Percentiles rank a stretch among this genome's conserved stretches.
Conservation (phyloP, 768 basidiomycete species). For the Lactifluus subvellereus region DNA sequence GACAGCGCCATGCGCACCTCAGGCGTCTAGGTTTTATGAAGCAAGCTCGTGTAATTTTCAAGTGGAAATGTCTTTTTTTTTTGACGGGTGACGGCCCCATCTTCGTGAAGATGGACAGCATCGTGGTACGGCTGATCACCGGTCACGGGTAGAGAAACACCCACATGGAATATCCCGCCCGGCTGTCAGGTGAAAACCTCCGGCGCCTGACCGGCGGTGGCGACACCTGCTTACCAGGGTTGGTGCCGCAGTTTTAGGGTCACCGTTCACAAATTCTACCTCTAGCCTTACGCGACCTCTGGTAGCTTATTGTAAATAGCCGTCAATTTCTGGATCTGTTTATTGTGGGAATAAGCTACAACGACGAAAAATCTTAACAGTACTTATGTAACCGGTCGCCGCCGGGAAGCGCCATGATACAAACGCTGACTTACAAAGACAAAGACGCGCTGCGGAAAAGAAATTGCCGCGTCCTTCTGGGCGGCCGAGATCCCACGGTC, state of each 20-base stretch:
- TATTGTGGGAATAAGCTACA: no score
- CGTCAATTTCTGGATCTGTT: no score
- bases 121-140: not conserved
- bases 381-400: no score
- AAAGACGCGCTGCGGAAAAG: no score
- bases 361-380: no score
- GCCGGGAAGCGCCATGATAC: no score
- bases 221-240: not conserved
- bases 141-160: not conserved
- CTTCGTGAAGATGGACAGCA: not conserved
- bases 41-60: not conserved
- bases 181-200: no score
- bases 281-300: not conserved
- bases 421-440: no score
- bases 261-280: no score
- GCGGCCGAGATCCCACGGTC: no score
- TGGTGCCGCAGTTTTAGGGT: not conserved
- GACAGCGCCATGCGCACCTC: not conserved
- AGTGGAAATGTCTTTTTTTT: not conserved
- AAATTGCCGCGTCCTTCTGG: no score
- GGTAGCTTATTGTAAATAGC: not conserved
- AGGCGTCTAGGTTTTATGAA: not conserved
- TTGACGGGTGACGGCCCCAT: not conserved
- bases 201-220: no score
- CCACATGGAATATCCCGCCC: not conserved